Evolutionary conservation across 441 rosid genomes (phyloP).

Genomic region (Gossypium gossypioides): DNA sequence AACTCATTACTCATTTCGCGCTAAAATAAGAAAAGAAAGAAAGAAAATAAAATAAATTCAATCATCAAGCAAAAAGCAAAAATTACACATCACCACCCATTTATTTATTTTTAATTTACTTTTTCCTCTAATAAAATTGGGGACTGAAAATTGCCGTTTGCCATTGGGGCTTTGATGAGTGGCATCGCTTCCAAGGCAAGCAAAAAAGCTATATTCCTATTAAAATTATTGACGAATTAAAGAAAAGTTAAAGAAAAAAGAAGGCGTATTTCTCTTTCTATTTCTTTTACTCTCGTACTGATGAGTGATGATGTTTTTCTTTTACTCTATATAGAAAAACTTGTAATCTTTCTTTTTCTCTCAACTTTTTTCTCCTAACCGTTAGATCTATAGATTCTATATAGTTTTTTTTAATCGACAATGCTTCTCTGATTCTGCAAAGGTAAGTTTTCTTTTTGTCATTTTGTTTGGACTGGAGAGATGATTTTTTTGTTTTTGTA

Average conservation of each 20-base stretch:
- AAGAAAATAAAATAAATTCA: not conserved
- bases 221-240: constrained; percentile 4
- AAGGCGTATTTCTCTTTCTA: constrained; percentile 1
- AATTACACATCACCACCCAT: not conserved
- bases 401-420: not conserved
- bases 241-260: not conserved
- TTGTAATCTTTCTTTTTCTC: not conserved
- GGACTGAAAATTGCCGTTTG: constrained; percentile 25
- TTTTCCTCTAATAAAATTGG: not conserved
- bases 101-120: not conserved
- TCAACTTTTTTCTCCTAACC: not conserved
- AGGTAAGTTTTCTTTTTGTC: not conserved
- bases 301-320: constrained; percentile 15
- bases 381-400: constrained; percentile 11
- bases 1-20: not conserved
- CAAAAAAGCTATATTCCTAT: constrained; percentile 4
- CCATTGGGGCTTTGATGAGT: constrained; percentile 31
- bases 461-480: not conserved
- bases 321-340: not conserved
- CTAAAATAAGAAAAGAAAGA: not conserved
- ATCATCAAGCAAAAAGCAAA: not conserved
- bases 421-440: not conserved
- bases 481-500: not conserved
- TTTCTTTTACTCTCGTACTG: constrained; percentile 18
- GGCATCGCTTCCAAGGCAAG: constrained; percentile 58